Evolutionary conservation across 495 filamentous ascomycete species (phyloP), one percentile per base, ranked within the genome.

Genomic region (Talaromyces ruber): DNA sequence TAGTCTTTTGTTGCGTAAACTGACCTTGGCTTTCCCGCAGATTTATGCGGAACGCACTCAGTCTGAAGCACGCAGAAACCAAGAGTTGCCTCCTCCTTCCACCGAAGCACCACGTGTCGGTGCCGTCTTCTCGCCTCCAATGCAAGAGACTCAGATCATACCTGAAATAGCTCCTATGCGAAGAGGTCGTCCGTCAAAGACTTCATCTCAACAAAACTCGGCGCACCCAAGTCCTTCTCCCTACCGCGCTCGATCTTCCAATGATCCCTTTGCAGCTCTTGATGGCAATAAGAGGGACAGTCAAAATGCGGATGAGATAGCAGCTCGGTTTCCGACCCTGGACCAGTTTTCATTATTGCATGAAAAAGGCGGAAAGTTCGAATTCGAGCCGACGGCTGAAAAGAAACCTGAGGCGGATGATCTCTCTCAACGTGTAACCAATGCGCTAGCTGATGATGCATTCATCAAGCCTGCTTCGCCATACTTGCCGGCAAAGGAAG

Each of bases 111-210:
- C 88, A 6, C 82, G 84, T 14, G 79, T 88, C 8, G 91, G 91
- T 1, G 85, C 91, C 21, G 83, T 84, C 21, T 87, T 88, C 62
- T 86, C 88, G 39, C 79, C 84, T 56, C 80, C 86, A 14, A 69
- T 81, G 39, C 84, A 88, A 64, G 82, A 88, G 65, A 84, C 87
- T 37, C 83, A 87, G 62, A 74, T 81, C 7, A 86, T 97, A 62
- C 95, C 95, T 6, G 93, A 98, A 62, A 91, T 98, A 64, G 88
- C 88, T 61, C 94, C 94, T 6, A 98, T 98, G 94, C 82, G 95
- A 51, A 84, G 94, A 71, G 94, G 94, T 7, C 84, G 94, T 59
- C 89, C 92, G 7, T 81, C 85, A 5, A 86, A 83, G 37, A 68
- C 77, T n/a, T 65, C 67, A 32, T 74, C 76, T 18, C 67, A 76